These are phyloP conservation scores for Phaeodactylum tricornutum DNA, from an alignment of 108 stramenopile species.

Conservation along the genomic window DNA sequence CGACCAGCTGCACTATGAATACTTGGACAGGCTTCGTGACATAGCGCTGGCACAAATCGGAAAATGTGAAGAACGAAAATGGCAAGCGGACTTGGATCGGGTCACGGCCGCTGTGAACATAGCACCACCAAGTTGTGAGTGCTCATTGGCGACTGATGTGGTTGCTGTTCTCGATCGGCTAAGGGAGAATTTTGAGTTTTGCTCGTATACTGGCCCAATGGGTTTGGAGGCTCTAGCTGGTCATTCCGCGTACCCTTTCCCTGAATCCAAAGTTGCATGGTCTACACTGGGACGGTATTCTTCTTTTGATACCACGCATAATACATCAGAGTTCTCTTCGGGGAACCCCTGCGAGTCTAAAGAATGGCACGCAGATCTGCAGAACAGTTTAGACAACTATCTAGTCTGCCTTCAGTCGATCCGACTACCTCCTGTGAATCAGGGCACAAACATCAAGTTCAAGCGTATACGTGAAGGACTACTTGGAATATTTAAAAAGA, in stretches of 20 bases:
- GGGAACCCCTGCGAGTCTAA: background rate
- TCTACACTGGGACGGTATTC: background rate
- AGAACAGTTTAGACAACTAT: background rate
- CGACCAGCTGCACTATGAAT: constrained; percentile 13
- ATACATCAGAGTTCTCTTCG: background rate
- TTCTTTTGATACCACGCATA: background rate
- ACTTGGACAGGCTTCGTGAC: constrained; percentile 10
- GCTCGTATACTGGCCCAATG: constrained; percentile 33
- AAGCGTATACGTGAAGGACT: too few relatives aligned
- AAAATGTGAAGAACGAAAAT: background rate
- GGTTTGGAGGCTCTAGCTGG: constrained; percentile 32
- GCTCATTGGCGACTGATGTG: constrained; percentile 13
- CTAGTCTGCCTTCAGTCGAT: background rate
- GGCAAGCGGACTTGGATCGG: background rate
- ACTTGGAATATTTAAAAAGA: too few relatives aligned
- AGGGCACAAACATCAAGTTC: too few relatives aligned
- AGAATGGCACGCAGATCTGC: background rate
- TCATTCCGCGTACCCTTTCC: constrained; percentile 15
- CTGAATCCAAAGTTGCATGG: background rate
- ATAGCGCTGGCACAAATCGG: constrained; percentile 5
- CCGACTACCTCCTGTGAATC: too few relatives aligned
- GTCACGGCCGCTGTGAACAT: too few relatives aligned
- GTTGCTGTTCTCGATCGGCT: constrained; percentile 16
- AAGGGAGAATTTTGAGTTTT: constrained; percentile 9
- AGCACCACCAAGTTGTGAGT: background rate